phyloP scores from a whole-genome alignment of 2,329 filamentous ascomycete genomes.

The Stenocarpella maydis region DNA sequence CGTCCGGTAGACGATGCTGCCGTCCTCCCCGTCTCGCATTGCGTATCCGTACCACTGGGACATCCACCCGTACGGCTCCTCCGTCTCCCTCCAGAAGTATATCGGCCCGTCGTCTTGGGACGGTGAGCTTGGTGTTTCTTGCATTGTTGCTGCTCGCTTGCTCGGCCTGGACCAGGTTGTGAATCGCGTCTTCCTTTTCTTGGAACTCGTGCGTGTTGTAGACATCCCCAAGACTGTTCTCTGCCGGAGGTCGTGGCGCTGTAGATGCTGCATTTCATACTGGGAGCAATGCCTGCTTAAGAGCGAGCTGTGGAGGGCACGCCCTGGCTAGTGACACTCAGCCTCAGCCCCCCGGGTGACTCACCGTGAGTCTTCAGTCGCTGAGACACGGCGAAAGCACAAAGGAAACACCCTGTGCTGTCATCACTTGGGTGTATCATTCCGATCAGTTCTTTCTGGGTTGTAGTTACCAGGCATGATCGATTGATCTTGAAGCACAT shows the following conservation, averaged over 20 bases:
- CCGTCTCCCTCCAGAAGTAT: conserved; percentile 60
- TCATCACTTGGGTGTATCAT: background rate
- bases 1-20: conserved; percentile 53
- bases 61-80: conserved; percentile 61
- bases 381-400: background rate
- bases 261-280: background rate
- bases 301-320: background rate
- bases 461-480: no score
- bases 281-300: background rate
- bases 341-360: conserved; percentile 10
- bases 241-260: background rate
- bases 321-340: background rate
- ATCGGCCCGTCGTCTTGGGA: conserved; percentile 37
- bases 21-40: conserved; percentile 53
- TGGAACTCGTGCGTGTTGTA: background rate
- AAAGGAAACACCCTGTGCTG: background rate
- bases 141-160: background rate
- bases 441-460: no score
- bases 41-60: conserved; percentile 67
- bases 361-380: background rate
- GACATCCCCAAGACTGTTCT: background rate
- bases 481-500: no score
- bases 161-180: background rate
- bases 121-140: background rate
- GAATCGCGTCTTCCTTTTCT: background rate